Base-by-base conservation (phyloP, 1,284 basidiomycete species). In the Coniophora puteana region DNA sequence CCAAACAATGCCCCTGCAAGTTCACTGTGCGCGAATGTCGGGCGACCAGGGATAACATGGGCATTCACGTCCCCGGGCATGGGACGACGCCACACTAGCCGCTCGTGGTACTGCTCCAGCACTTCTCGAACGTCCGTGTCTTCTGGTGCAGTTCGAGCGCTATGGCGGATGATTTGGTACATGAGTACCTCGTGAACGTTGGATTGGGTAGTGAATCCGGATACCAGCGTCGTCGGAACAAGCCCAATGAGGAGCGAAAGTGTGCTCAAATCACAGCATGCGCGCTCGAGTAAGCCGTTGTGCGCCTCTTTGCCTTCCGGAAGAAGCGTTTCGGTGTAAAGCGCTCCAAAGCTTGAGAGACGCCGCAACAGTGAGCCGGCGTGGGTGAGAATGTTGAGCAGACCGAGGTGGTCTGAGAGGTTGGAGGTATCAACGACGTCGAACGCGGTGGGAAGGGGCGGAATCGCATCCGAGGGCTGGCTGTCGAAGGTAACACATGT, bases 391-490 rank as follows among this genome's bases (percentile, higher is more conserved):
- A 78, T 44, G 46, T 79, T 79, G n/a, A 78, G 43, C 13, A 76
- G 53, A 0, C 76, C 76, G 2, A 72, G 27, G 39, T 73, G 66
- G 49, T 78, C 75, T 12, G 57, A 51, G n/a, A 78, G 45, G 43
- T 76, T 77, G 16, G 76, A 77, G 0, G 76, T 74, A 30, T 79
- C 73, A 41, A 80, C 73, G 32, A 77, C 62, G 36, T 76, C 62
- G 58, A 79, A 80, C 0, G 30, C 40, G 2, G 59, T 51, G 4
- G 74, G 72, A 0, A 69, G 67, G 0, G 45, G 44, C 7, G 37
- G 31, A 11, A 22, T 44, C 36, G 25, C 36, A 12, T 29, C 43
- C 35, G 43, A 75, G 17, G 67, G 63, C 0, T 40, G 53, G 4
- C 45, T 48, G 20, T 66, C 55, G 6, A 76, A 57, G 2, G 54